A percentile compares a stretch with the other conserved stretches of the same genome.
phyloP scores from a whole-genome alignment of 768 basidiomycete genomes.

The Termitomyces sp. region DNA sequence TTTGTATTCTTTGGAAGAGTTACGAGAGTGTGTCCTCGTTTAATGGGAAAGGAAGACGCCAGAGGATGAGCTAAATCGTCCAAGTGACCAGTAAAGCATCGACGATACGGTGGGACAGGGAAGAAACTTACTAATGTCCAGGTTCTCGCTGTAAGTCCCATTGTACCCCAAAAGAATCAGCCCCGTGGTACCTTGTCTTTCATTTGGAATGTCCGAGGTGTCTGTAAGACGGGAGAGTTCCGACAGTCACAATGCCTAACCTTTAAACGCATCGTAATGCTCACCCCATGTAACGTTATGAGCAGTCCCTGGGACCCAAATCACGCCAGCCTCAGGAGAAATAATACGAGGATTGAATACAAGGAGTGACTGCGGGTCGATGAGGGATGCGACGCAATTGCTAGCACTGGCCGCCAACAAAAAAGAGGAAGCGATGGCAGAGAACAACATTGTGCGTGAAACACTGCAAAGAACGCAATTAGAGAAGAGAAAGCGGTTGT shows the following conservation, averaged over 20 bases:
- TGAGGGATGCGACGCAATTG: conserved; percentile 12
- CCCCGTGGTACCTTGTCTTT: conserved; percentile 30
- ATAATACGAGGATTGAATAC: conserved; percentile 24
- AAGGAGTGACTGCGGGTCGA: conserved; percentile 13
- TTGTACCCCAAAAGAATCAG: conserved; percentile 40
- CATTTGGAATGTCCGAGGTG: conserved; percentile 32
- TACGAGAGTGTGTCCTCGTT: conserved; percentile 15
- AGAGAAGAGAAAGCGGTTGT: neutral
- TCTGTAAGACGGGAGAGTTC: conserved; percentile 10
- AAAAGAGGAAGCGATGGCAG: conserved; percentile 8
- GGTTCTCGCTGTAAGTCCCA: conserved; percentile 37
- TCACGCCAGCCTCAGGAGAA: conserved; percentile 15
- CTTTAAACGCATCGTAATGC: conserved; percentile 1
- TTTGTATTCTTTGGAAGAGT: conserved; percentile 13
- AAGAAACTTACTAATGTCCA: conserved; percentile 39
- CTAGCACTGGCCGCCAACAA: conserved; percentile 8
- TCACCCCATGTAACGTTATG: conserved; percentile 25
- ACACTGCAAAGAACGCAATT: neutral
- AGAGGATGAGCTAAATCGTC: conserved; percentile 23
- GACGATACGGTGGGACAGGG: neutral
- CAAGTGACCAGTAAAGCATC: neutral
- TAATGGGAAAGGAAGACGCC: conserved; percentile 23
- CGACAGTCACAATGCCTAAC: neutral
- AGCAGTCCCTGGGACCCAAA: conserved; percentile 19
- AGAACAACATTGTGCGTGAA: conserved; percentile 12